phyloP scores from a whole-genome alignment of 495 filamentous ascomycete species.

The Xylona heveae region DNA sequence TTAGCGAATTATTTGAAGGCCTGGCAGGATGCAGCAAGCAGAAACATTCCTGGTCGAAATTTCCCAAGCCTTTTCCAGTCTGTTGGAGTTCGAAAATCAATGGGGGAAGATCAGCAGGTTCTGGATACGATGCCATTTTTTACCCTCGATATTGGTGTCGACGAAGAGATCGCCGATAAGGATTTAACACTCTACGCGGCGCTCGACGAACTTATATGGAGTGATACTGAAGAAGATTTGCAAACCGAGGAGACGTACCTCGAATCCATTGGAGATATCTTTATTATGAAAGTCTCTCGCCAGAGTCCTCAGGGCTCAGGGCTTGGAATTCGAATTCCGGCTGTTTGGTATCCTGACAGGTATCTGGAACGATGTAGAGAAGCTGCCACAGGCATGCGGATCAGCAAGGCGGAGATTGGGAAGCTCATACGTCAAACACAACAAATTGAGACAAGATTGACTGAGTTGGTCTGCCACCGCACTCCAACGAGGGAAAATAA shows the following conservation, averaged over 20 bases:
- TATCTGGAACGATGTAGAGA: constrained; percentile 42
- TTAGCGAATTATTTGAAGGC: constrained; percentile 8
- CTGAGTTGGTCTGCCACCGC: neutral
- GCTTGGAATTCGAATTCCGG: constrained; percentile 42
- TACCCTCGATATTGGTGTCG: constrained; percentile 21
- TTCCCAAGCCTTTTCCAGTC: constrained; percentile 8
- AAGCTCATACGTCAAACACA: constrained; percentile 9
- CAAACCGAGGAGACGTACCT: constrained; percentile 33
- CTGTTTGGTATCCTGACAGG: constrained; percentile 55
- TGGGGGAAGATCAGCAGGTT: constrained; percentile 18
- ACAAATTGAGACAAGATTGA: constrained; percentile 22
- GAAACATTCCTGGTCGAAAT: constrained; percentile 10
- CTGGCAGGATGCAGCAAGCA: constrained; percentile 7
- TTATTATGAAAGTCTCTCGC: constrained; percentile 31
- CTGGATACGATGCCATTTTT: constrained; percentile 10
- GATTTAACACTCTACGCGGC: constrained; percentile 45
- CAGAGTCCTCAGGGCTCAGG: constrained; percentile 21
- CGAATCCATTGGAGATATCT: constrained; percentile 39
- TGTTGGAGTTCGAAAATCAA: constrained; percentile 3
- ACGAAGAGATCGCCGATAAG: constrained; percentile 13
- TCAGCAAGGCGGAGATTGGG: constrained; percentile 14
- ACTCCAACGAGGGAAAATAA: neutral
- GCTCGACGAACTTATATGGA: constrained; percentile 47
- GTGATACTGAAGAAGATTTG: constrained; percentile 23
- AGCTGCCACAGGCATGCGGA: constrained; percentile 27